Conservation (phyloP, 2,329 filamentous ascomycete genomes). For the Colletotrichum tamarilloi region DNA sequence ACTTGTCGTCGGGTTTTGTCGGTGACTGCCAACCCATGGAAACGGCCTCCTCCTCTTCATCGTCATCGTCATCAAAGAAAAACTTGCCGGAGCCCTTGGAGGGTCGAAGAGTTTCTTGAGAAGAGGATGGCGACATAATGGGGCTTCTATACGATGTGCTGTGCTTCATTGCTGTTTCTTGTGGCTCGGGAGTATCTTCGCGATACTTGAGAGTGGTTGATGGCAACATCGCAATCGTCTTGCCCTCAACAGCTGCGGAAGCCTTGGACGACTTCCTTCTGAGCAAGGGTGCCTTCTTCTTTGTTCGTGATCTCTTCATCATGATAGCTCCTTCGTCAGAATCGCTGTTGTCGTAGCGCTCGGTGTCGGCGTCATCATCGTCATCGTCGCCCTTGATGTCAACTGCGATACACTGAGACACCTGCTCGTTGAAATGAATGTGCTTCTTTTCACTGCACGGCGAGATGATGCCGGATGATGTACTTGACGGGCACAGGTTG, state of each 20-base stretch:
- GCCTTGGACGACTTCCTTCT: slow-evolving; percentile 51
- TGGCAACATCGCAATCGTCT: slow-evolving; percentile 88
- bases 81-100: slow-evolving; percentile 74
- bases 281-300: slow-evolving; percentile 67
- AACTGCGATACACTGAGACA: slow-evolving; percentile 94
- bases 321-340: slow-evolving; percentile 84
- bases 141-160: slow-evolving; percentile 62
- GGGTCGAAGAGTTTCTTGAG: slow-evolving; percentile 84
- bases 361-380: slow-evolving; percentile 64
- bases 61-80: slow-evolving; percentile 69
- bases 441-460: slow-evolving; percentile 79
- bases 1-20: slow-evolving; percentile 37
- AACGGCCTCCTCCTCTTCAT: slow-evolving; percentile 66
- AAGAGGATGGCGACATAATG: slow-evolving; percentile 77
- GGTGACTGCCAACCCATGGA: slow-evolving; percentile 37
- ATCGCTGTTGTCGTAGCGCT: slow-evolving; percentile 65
- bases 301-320: slow-evolving; percentile 77
- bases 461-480: slow-evolving; percentile 76
- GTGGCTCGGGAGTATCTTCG: slow-evolving; percentile 77
- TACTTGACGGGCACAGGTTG: slow-evolving; percentile 73
- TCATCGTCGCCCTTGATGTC: slow-evolving; percentile 85
- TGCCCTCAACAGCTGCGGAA: slow-evolving; percentile 72
- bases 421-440: slow-evolving; percentile 96
- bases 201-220: slow-evolving; percentile 89
- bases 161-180: slow-evolving; percentile 72